A percentile compares a stretch with the other conserved stretches of the same genome.
Evolutionary conservation across 106 monocot genomes (phyloP).

Genomic region (Triglochin maritima): DNA sequence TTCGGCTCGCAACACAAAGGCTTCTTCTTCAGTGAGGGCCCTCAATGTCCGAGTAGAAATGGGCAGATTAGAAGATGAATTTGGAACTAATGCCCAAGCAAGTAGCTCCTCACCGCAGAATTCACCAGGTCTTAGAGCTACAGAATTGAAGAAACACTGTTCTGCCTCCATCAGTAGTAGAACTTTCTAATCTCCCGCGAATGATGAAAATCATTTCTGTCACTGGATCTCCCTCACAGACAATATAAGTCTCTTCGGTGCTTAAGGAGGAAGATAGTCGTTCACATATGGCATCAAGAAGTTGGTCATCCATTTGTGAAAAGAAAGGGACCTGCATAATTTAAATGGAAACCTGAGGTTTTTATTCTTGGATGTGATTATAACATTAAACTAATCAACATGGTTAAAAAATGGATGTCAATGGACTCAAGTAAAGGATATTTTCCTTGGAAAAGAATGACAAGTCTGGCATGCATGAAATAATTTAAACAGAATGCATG

Average conservation of each 20-base stretch:
- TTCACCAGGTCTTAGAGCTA: constrained; percentile 45
- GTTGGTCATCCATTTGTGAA: constrained; percentile 66
- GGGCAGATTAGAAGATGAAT: constrained; percentile 41
- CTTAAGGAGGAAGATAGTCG: constrained; percentile 57
- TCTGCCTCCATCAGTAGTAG: constrained; percentile 69
- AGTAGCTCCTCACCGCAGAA: constrained; percentile 83
- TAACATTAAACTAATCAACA: too few species aligned
- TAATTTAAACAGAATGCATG: too few species aligned
- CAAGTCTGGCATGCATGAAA: too few species aligned
- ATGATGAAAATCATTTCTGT: constrained; percentile 75
- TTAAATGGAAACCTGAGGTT: neutral
- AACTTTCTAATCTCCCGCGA: constrained; percentile 70
- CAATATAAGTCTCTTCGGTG: constrained; percentile 57
- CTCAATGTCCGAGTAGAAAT: constrained; percentile 50
- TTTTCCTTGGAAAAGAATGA: too few species aligned
- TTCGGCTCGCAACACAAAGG: constrained; percentile 54
- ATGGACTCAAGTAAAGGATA: too few species aligned
- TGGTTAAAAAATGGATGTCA: too few species aligned
- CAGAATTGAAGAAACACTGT: constrained; percentile 82
- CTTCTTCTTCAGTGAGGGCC: constrained; percentile 52
- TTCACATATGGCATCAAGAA: constrained; percentile 80
- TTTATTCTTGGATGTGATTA: too few species aligned
- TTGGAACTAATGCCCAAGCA: constrained; percentile 61
- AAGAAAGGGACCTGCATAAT: constrained; percentile 60
- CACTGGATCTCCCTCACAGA: constrained; percentile 72